Evolutionary conservation across 352 stramenopile genomes (phyloP), one percentile per base, ranked within the genome.

Genomic region (Pythium rishiriense): DNA sequence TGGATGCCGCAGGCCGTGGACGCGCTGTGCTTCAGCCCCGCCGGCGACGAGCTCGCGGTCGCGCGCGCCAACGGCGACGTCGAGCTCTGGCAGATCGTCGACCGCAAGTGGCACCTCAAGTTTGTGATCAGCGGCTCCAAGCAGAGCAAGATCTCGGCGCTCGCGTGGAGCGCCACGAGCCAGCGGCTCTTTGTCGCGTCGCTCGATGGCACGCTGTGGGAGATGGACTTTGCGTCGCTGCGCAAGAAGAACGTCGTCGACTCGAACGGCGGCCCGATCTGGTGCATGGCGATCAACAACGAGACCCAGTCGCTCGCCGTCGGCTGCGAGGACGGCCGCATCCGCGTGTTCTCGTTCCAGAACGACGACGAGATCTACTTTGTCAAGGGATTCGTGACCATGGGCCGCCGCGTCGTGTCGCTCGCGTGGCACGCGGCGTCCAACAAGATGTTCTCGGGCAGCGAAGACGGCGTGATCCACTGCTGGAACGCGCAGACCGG

Each of bases 271-370:
- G 90, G 91, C 1, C 78, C 90, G 31, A 81, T 96, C 47, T 97
- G 90, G 90, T 90, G 81, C 66, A 88, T 97, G 81, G 81, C 78
- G 6, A 70, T 93, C 57, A 79, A 94, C 59, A 48, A 75, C n/a
- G 57, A 69, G 11, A 67, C 69, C 11, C 74, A 89, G 54, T 58
- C 84, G 29, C 66, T 97, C 24, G 91, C 89, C 2, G 76, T 97
- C 8, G 91, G 89, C 48, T 97, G 90, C 52, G 91, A 98, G 57
- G 90, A 98, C 61, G 91, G 91, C 37, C 80, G 86, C 66, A 85
- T 97, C n/a, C 87, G 88, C 17, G 64, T 98, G 25, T 98, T 97
- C 58, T 85, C 82, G 35, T 90, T 91, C 54, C 49, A 73, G 25
- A 66, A 90, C 53, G 74, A 87, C 29, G 73, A 92, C 33, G 74